Evolutionary conservation across 1,284 basidiomycete species (phyloP).

Genomic region (Trichosporon ovoides): DNA sequence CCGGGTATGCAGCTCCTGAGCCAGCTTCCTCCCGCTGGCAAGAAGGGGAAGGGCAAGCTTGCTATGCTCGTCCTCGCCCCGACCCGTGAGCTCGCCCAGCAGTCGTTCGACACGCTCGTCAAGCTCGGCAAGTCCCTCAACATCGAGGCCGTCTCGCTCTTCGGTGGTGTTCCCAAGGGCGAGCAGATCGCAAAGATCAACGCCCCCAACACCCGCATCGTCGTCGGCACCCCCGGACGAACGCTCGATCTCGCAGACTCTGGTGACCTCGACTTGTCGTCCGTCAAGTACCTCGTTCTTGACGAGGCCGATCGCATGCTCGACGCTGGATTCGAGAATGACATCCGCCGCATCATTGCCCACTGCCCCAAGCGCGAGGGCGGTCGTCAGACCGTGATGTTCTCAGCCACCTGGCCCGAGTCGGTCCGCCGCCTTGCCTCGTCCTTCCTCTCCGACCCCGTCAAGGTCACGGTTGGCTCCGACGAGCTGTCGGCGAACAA

Average conservation of each 20-base stretch:
- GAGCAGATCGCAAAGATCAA: conserved; percentile 65
- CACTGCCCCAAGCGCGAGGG: conserved; percentile 60
- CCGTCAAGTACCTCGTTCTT: conserved; percentile 84
- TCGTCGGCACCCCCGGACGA: conserved; percentile 92
- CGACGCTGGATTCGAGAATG: conserved; percentile 98
- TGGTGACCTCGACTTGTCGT: conserved; percentile 75
- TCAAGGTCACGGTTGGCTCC: conserved; percentile 88
- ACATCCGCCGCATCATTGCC: conserved; percentile 87
- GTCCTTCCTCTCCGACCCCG: conserved; percentile 78
- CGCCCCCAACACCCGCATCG: conserved; percentile 62
- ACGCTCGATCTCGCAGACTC: conserved; percentile 84
- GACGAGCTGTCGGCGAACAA: conserved; percentile 94
- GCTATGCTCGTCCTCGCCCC: conserved; percentile 84
- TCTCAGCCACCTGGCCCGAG: conserved; percentile 98
- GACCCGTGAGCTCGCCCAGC: conserved; percentile 89
- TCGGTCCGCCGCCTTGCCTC: conserved; percentile 88
- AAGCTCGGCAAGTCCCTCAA: conserved; percentile 70
- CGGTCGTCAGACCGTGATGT: conserved; percentile 85
- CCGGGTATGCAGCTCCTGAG: conserved; percentile 62
- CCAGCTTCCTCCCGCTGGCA: conserved; percentile 23
- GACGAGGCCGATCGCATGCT: conserved; percentile 99
- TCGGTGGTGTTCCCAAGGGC: conserved; percentile 85
- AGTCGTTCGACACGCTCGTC: conserved; percentile 81
- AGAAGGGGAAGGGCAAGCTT: conserved; percentile 50
- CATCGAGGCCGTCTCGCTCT: conserved; percentile 78